A percentile compares a stretch with the other conserved stretches of the same genome.
These are phyloP conservation scores for Lagerstroemia fauriei DNA, from an alignment of 441 rosid genomes.

Conservation along the genomic window DNA sequence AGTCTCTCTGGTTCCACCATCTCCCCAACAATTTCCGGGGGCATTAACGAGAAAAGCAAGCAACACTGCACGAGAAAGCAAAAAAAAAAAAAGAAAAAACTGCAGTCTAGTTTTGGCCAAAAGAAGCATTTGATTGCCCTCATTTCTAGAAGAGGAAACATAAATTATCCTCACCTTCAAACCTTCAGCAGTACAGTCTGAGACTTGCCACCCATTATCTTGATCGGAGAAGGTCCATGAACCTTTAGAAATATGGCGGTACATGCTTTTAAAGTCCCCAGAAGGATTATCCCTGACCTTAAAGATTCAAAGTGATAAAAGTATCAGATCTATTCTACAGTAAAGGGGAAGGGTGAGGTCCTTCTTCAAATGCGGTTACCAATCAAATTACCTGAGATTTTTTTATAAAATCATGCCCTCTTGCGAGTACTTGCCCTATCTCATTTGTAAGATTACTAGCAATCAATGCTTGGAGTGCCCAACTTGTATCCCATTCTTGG, in stretches of 20 bases:
- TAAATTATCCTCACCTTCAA: not conserved
- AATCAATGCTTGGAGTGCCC: constrained; percentile 27
- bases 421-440: constrained; percentile 18
- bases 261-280: constrained; percentile 33
- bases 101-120: not conserved
- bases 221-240: constrained; percentile 46
- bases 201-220: constrained; percentile 61
- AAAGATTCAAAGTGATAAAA: not conserved
- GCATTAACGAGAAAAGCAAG: constrained; percentile 63
- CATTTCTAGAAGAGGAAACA: not conserved
- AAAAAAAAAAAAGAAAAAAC: not conserved
- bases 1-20: constrained; percentile 49
- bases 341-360: not conserved
- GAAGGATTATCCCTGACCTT: constrained; percentile 53
- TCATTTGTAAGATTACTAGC: constrained; percentile 29
- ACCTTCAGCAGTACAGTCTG: constrained; percentile 35
- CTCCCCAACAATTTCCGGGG: constrained; percentile 64
- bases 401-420: constrained; percentile 31
- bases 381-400: constrained; percentile 22
- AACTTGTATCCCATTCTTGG: constrained; percentile 33
- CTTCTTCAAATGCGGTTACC: not conserved
- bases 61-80: constrained; percentile 52
- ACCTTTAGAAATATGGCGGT: constrained; percentile 34
- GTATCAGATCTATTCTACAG: not conserved
- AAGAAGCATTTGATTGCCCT: not conserved